Evolutionary conservation across 148 eudicot genomes (phyloP).

Genomic region (Chenopodium formosanum): DNA sequence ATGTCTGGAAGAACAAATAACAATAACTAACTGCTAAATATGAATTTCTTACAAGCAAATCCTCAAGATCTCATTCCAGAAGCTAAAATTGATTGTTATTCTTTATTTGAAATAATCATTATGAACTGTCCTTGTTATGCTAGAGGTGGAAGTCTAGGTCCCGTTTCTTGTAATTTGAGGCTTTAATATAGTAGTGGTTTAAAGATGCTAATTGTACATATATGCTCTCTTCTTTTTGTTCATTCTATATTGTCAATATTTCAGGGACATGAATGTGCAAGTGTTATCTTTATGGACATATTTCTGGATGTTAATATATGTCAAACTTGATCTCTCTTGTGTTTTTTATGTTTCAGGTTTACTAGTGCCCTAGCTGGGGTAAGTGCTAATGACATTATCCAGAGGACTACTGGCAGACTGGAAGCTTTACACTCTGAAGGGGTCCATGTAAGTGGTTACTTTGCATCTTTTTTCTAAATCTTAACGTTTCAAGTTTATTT

Average conservation of each 20-base stretch:
- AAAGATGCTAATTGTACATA: neutral
- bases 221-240: neutral
- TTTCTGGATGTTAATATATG: slow-evolving; percentile 3
- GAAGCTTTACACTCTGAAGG: slow-evolving; percentile 98
- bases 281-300: neutral
- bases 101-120: no score
- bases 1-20: no score
- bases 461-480: neutral
- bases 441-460: slow-evolving; percentile 70
- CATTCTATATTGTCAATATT: neutral
- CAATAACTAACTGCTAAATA: no score
- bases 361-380: slow-evolving; percentile 73
- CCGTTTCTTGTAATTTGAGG: neutral
- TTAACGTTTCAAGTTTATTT: neutral
- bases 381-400: slow-evolving; percentile 72
- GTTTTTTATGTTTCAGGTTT: slow-evolving; percentile 50
- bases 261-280: neutral
- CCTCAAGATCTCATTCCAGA: no score
- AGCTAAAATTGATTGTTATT: no score
- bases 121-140: neutral
- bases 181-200: neutral
- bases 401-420: slow-evolving; percentile 81
- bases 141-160: neutral
- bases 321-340: neutral
- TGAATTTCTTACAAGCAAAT: no score